Evolutionary conservation across 306 rosid species (phyloP).

Genomic region (Astragalus membranaceus): DNA sequence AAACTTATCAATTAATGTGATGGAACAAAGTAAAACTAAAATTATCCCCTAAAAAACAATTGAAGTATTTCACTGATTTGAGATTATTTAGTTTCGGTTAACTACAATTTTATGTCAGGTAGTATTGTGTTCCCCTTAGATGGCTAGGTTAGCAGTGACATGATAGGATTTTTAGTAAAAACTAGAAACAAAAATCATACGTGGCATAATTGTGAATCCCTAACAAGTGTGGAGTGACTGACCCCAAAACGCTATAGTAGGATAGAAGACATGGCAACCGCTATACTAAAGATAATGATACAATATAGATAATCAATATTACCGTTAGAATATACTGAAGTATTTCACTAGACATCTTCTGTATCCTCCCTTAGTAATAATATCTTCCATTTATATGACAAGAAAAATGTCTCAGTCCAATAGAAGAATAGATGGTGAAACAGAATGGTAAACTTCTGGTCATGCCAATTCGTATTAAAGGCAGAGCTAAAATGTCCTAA

Average conservation of each 20-base stretch:
- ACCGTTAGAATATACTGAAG: neutral
- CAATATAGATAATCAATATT: too few species aligned
- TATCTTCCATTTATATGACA: too few species aligned
- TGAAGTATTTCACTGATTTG: neutral
- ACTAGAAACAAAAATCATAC: neutral
- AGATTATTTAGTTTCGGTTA: neutral
- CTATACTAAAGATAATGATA: too few species aligned
- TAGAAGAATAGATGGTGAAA: too few species aligned
- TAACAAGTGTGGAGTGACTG: neutral
- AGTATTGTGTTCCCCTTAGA: neutral
- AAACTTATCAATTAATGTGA: neutral
- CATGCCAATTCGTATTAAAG: too few species aligned
- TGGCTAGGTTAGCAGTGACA: slow-evolving; percentile 6
- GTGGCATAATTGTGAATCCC: neutral
- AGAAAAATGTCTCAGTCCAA: too few species aligned
- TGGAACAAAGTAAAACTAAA: neutral
- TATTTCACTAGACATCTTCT: too few species aligned
- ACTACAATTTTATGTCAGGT: neutral
- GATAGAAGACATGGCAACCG: neutral
- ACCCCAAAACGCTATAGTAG: neutral
- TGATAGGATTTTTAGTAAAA: neutral
- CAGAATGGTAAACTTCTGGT: too few species aligned
- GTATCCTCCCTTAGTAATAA: too few species aligned
- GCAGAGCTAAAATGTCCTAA: too few species aligned
- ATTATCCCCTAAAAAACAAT: neutral